Percentiles rank a stretch among this genome's conserved stretches.
phyloP scores from a whole-genome alignment of 2,329 filamentous ascomycete genomes.

The Xylariaceae sp. region DNA sequence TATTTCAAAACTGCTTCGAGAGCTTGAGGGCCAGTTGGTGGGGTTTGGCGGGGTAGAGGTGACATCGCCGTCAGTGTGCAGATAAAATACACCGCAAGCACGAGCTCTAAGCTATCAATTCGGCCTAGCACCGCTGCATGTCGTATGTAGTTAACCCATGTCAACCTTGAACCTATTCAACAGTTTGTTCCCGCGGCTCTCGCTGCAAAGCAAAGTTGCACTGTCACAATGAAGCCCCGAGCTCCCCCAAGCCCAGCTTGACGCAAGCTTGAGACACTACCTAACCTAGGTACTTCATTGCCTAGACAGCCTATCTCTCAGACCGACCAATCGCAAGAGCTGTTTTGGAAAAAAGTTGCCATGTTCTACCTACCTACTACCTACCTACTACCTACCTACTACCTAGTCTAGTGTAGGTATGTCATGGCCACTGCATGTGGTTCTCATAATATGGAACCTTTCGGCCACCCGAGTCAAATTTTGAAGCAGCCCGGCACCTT shows the following conservation, averaged over 20 bases:
- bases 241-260: neutral
- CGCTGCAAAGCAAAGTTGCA: conserved; percentile 13
- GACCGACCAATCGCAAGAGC: conserved; percentile 21
- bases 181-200: conserved; percentile 13
- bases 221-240: conserved; percentile 9
- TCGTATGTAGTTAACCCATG: conserved; percentile 12
- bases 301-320: conserved; percentile 9
- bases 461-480: neutral
- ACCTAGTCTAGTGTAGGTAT: neutral
- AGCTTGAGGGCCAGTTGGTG: neutral
- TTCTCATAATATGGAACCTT: neutral
- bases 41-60: conserved; percentile 11
- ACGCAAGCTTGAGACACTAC: conserved; percentile 7
- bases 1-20: neutral
- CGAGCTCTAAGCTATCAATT: conserved; percentile 24
- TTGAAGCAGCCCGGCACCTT: neutral
- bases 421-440: neutral
- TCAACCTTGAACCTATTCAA: conserved; percentile 9
- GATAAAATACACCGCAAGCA: conserved; percentile 22
- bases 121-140: neutral
- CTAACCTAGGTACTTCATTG: neutral
- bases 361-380: no score
- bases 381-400: no score
- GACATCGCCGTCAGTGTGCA: conserved; percentile 6
- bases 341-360: neutral